These are phyloP conservation scores for Begonia fuchsioides DNA, from an alignment of 306 rosid species.

Conservation along the genomic window DNA sequence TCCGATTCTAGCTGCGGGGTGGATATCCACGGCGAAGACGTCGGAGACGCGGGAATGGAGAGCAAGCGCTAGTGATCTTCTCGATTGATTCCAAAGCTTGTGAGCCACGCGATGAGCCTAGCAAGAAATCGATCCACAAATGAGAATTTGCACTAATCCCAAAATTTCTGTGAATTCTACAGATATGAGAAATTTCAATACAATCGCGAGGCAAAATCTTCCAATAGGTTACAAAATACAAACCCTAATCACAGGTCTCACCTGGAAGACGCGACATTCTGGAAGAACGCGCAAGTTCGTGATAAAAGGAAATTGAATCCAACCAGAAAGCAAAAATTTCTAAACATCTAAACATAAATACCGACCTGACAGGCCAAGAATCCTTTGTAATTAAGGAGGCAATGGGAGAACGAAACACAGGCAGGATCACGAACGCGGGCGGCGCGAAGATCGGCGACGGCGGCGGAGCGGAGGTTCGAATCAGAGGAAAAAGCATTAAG, in stretches of 20 bases:
- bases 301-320: not conserved
- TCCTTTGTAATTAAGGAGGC: conserved; percentile 90
- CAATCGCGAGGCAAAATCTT: no score
- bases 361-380: conserved; percentile 80
- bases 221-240: no score
- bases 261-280: not conserved
- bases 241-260: no score
- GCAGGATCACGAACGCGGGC: conserved; percentile 70
- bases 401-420: conserved; percentile 70
- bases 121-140: not conserved
- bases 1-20: conserved; percentile 79
- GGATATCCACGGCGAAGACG: conserved; percentile 86
- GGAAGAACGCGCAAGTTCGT: not conserved
- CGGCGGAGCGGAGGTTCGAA: conserved; percentile 38
- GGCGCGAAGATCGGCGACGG: conserved; percentile 67
- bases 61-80: conserved; percentile 70
- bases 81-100: conserved; percentile 60
- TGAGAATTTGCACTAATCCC: not conserved
- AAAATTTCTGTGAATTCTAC: not conserved
- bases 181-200: no score
- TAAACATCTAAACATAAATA: conserved; percentile 6
- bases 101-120: conserved; percentile 92
- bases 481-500: conserved; percentile 57
- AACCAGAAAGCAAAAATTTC: conserved; percentile 8
- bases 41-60: conserved; percentile 71